Evolutionary conservation across 331 rosid species (phyloP).

Genomic region (Quercus lobata): DNA sequence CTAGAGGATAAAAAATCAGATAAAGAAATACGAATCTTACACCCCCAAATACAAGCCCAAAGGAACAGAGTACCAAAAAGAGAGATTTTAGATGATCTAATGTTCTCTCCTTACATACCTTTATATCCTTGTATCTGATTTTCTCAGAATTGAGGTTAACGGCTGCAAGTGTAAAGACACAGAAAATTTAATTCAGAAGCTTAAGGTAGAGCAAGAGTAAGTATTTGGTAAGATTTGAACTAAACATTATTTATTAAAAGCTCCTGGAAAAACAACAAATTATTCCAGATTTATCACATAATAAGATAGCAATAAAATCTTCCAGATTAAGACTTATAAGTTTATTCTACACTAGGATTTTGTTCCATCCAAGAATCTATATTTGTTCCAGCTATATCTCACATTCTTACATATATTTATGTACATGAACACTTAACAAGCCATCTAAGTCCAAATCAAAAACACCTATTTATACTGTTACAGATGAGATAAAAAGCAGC

Average conservation of each 20-base stretch:
- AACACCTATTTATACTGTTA: constrained; percentile 30
- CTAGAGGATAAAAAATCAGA: too few relatives aligned
- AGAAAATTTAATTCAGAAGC: too few relatives aligned
- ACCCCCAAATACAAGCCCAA: too few relatives aligned
- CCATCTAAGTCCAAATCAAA: constrained; percentile 36
- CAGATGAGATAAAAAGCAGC: constrained; percentile 8
- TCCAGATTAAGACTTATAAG: constrained; percentile 20
- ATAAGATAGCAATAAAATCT: constrained; percentile 8
- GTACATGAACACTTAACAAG: constrained; percentile 31
- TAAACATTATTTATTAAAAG: neutral
- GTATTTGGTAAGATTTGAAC: too few relatives aligned
- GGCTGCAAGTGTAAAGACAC: neutral
- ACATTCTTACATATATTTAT: constrained; percentile 31
- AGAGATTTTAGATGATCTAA: too few relatives aligned
- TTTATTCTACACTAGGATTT: constrained; percentile 23
- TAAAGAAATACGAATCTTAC: too few relatives aligned
- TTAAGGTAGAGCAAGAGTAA: too few relatives aligned
- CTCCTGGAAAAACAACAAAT: neutral
- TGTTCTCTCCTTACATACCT: neutral
- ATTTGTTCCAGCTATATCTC: constrained; percentile 23
- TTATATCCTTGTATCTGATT: neutral
- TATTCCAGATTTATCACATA: neutral
- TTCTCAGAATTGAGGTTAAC: neutral
- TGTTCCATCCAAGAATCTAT: constrained; percentile 31
- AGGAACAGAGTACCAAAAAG: too few relatives aligned